These are phyloP conservation scores for Rhodotorula sp. DNA, from an alignment of 1,284 basidiomycete genomes.

Conservation along the genomic window DNA sequence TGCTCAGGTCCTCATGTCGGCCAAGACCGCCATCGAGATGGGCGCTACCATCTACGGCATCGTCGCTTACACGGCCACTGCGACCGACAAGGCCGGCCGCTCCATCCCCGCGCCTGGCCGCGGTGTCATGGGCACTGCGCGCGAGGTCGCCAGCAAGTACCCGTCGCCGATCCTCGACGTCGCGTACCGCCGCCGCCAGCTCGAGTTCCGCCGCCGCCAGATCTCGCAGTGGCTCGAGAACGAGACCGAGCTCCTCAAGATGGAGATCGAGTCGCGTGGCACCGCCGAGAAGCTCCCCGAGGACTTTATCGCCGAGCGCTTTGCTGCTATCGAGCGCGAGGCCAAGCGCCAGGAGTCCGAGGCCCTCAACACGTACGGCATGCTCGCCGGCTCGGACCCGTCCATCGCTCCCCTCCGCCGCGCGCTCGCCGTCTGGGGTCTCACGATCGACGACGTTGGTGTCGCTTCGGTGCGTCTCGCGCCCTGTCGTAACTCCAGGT, in stretches of 20 bases:
- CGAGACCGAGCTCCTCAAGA: constrained; percentile 77
- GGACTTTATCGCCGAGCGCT: constrained; percentile 64
- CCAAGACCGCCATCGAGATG: constrained; percentile 90
- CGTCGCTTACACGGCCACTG: constrained; percentile 93
- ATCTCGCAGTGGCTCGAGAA: constrained; percentile 90
- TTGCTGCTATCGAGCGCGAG: constrained; percentile 83
- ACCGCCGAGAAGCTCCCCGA: constrained; percentile 53
- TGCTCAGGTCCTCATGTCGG: constrained; percentile 95
- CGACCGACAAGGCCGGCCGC: constrained; percentile 58
- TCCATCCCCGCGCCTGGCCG: constrained; percentile 68
- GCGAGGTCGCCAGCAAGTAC: constrained; percentile 67
- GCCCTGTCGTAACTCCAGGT: neutral
- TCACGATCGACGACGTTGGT: constrained; percentile 84
- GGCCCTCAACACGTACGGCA: constrained; percentile 83
- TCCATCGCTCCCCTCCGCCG: constrained; percentile 86
- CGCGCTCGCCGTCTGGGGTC: constrained; percentile 93
- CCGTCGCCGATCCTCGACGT: constrained; percentile 75
- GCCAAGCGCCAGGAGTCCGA: constrained; percentile 88
- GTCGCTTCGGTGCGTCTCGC: constrained; percentile 51
- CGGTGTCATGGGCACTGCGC: constrained; percentile 73
- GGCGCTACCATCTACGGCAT: constrained; percentile 82
- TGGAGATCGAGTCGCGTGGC: constrained; percentile 65
- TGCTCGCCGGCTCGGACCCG: constrained; percentile 79
- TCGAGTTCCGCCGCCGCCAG: constrained; percentile 87
- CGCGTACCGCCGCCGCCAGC: constrained; percentile 83